Evolutionary conservation across 805 yeast species (phyloP).

Genomic region (Komagataella mondaviorum): DNA sequence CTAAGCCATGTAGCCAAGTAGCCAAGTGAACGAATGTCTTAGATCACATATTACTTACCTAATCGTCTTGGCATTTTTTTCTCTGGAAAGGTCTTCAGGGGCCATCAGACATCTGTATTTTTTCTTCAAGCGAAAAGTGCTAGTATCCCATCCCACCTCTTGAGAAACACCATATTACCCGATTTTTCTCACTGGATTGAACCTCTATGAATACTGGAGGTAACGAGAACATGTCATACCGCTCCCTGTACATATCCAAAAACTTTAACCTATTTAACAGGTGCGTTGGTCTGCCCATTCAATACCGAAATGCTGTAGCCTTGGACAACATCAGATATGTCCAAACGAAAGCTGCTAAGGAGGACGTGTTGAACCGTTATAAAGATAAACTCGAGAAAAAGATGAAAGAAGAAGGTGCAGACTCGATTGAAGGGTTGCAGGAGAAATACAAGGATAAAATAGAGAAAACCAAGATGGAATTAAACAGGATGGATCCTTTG

Average conservation of each 20-base stretch:
- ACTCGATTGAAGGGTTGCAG: constrained; percentile 44
- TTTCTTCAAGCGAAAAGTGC: neutral
- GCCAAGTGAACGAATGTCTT: too few relatives aligned
- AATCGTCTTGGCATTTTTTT: neutral
- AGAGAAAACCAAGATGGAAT: constrained; percentile 36
- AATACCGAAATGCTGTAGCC: neutral
- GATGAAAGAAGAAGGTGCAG: constrained; percentile 26
- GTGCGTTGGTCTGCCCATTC: neutral
- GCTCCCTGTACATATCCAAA: neutral
- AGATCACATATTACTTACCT: neutral
- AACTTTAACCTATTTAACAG: neutral
- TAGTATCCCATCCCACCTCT: neutral
- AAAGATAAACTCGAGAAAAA: constrained; percentile 24
- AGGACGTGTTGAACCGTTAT: constrained; percentile 22
- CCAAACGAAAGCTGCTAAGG: constrained; percentile 13
- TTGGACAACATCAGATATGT: neutral
- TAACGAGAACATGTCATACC: neutral
- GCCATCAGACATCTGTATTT: neutral
- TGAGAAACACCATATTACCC: neutral
- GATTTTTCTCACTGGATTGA: neutral
- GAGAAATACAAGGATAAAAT: constrained; percentile 50
- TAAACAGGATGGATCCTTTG: constrained; percentile 56
- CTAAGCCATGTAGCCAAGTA: neutral
- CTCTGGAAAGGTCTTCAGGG: neutral
- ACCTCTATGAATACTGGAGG: neutral